A percentile compares a stretch with the other conserved stretches of the same genome.
Evolutionary conservation across 768 basidiomycete genomes (phyloP).

Genomic region (Trametes villosa): DNA sequence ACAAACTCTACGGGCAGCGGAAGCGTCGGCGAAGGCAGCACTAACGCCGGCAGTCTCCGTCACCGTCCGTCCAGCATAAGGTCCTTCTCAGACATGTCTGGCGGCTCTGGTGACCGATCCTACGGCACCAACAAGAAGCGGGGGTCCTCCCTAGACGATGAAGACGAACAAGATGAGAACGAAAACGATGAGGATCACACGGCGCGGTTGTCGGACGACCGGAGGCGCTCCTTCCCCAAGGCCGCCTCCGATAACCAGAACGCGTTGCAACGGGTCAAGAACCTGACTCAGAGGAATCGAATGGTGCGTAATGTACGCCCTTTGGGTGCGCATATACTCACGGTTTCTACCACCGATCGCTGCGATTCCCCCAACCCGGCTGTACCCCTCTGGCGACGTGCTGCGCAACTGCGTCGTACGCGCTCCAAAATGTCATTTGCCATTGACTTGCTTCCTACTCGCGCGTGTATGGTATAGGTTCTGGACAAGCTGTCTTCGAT

Average conservation of each 20-base stretch:
- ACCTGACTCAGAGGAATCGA: slow-evolving; percentile 71
- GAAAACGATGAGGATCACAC: slow-evolving; percentile 68
- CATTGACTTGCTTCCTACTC: slow-evolving; percentile 14
- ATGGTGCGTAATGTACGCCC: slow-evolving; percentile 53
- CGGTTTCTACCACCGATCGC: neutral
- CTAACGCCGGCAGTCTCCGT: slow-evolving; percentile 45
- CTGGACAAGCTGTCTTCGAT: slow-evolving; percentile 69
- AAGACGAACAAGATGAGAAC: slow-evolving; percentile 55
- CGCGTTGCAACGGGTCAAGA: slow-evolving; percentile 71
- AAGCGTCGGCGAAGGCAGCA: slow-evolving; percentile 63
- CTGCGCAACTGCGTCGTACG: slow-evolving; percentile 5
- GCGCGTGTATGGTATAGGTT: slow-evolving; percentile 44
- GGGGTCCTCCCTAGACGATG: slow-evolving; percentile 42
- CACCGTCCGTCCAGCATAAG: slow-evolving; percentile 37
- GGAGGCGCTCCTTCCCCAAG: slow-evolving; percentile 32
- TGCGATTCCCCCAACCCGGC: neutral
- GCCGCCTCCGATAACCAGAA: slow-evolving; percentile 50
- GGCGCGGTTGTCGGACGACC: slow-evolving; percentile 45
- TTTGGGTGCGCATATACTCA: slow-evolving; percentile 14
- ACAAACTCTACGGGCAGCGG: slow-evolving; percentile 86
- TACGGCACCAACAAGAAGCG: slow-evolving; percentile 31
- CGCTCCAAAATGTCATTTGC: slow-evolving; percentile 14
- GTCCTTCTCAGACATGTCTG: slow-evolving; percentile 42
- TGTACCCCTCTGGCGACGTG: neutral
- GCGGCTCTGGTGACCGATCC: slow-evolving; percentile 43